Evolutionary conservation across 139 green algal species (phyloP), one percentile per base, ranked within the genome.

Genomic region (Volvox reticuliferus): DNA sequence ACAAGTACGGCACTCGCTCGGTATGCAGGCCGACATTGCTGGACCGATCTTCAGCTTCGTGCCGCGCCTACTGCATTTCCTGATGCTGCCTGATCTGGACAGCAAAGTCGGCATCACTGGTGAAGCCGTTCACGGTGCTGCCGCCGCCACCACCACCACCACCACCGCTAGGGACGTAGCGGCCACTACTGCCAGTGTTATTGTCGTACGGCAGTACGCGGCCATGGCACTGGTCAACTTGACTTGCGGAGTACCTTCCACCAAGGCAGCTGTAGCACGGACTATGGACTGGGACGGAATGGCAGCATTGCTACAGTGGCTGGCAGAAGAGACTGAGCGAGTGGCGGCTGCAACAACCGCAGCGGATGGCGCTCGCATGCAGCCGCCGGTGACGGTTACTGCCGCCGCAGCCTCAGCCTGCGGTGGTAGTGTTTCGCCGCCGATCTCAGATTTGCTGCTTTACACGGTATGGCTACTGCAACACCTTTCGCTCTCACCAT

Each of bases 221-320:
- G 84, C 68, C 26, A 89, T 89, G 84, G 36, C 36, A 16, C 84
- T 89, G 20, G 84, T 89, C 26, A 89, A 89, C 84, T 37, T 89
- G 20, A 89, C 84, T 13, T 89, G 84, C 84, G 84, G 84, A 18
- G 84, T 81, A 35, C 36, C 84, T 0, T 30, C 36, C 36, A 81
- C 84, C 21, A 89, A 89, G 84, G 84, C 67, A 3, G 35, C 83
- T 28, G 83, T 88, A 21, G 83, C 83, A 16, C n/a, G 18, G 83
- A 32, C 83, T 1, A 65, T 79, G 65, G 84, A 81, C 84, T 89
- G 84, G 84, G 32, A n/a, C 2, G 68, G 30, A 36, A 44, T 89
- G 84, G 84, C 26, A 17, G 84, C 5, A 5, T 69, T 89, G 14
- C 84, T 89, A 28, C 0, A 44, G 13, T 55, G 68, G 36, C 84